phyloP scores from a whole-genome alignment of 2,329 filamentous ascomycete genomes.

The Arthrobotrys pseudoclavata region DNA sequence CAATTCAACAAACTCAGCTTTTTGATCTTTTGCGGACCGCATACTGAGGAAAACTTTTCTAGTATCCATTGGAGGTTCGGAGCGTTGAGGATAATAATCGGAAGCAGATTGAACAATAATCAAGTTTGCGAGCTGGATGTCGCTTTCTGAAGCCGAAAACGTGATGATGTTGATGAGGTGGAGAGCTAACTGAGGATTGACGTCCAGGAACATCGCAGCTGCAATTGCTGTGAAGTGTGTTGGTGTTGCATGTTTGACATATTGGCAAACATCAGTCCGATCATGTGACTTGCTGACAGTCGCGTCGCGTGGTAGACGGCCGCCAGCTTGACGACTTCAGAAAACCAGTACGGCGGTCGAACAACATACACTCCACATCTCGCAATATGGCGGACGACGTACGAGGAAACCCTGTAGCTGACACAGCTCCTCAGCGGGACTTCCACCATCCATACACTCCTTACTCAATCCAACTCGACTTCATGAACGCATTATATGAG shows the following conservation, averaged over 20 bases:
- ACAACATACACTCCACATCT: not conserved
- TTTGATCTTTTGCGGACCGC: not conserved
- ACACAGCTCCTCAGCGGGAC: conserved; percentile 66
- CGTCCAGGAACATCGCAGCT: not conserved
- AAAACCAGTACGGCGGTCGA: not conserved
- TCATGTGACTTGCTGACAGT: not conserved
- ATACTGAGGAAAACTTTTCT: not conserved
- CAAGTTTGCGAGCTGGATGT: too few species aligned
- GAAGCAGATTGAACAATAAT: too few species aligned
- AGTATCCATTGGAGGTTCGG: too few species aligned
- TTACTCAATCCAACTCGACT: conserved; percentile 87
- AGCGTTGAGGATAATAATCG: too few species aligned
- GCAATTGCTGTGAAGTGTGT: not conserved
- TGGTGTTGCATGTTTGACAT: not conserved
- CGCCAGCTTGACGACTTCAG: not conserved
- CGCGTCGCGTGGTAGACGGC: not conserved
- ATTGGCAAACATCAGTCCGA: not conserved
- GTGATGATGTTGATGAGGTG: too few species aligned
- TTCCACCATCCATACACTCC: conserved; percentile 91
- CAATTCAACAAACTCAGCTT: not conserved
- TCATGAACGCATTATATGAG: conserved; percentile 86
- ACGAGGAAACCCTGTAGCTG: not conserved
- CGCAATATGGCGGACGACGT: not conserved
- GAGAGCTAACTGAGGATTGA: too few species aligned
- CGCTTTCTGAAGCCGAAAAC: too few species aligned